phyloP scores from a whole-genome alignment of 2,329 filamentous ascomycete species.

The Colletotrichum lini region DNA sequence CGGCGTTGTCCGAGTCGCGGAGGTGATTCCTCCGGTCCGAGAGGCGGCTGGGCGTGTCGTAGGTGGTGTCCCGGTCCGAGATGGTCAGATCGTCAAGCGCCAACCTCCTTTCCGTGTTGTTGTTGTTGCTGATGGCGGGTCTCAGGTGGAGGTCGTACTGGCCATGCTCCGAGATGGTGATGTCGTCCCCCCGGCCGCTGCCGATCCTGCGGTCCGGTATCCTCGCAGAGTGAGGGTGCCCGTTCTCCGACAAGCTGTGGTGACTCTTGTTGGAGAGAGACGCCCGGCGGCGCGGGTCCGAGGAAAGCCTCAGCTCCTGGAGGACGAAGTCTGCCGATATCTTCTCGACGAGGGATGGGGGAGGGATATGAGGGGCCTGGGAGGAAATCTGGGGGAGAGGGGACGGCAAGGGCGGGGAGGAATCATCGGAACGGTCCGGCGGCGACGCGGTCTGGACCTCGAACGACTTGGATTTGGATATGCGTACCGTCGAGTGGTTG shows the following conservation, averaged over 20 bases:
- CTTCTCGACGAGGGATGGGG: constrained; percentile 42
- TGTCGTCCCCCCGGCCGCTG: constrained; percentile 27
- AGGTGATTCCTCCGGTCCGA: constrained; percentile 41
- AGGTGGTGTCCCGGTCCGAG: constrained; percentile 29
- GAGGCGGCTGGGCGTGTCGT: constrained; percentile 33
- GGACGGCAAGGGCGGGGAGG: constrained; percentile 11
- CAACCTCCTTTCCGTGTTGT: constrained; percentile 22
- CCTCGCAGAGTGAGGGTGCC: constrained; percentile 27
- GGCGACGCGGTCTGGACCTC: constrained; percentile 41
- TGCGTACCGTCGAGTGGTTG: constrained; percentile 46
- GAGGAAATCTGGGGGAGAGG: constrained; percentile 33
- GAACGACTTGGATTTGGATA: constrained; percentile 49
- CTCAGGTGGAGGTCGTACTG: constrained; percentile 39
- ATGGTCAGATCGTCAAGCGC: constrained; percentile 29
- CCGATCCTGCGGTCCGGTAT: constrained; percentile 37
- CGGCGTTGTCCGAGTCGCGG: constrained; percentile 48
- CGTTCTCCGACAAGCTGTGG: constrained; percentile 39
- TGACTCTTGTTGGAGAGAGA: constrained; percentile 48
- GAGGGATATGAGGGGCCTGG: constrained; percentile 43
- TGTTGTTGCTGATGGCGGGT: constrained; percentile 3
- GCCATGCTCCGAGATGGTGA: constrained; percentile 42
- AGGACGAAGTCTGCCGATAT: constrained; percentile 39
- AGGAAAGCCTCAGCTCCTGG: constrained; percentile 39
- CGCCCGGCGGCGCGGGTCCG: constrained; percentile 43
- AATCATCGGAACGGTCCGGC: constrained; percentile 9